Percentiles rank a stretch among this genome's conserved stretches.
Conservation (phyloP, 305 asterid species). For the Plantago lanceolata region DNA sequence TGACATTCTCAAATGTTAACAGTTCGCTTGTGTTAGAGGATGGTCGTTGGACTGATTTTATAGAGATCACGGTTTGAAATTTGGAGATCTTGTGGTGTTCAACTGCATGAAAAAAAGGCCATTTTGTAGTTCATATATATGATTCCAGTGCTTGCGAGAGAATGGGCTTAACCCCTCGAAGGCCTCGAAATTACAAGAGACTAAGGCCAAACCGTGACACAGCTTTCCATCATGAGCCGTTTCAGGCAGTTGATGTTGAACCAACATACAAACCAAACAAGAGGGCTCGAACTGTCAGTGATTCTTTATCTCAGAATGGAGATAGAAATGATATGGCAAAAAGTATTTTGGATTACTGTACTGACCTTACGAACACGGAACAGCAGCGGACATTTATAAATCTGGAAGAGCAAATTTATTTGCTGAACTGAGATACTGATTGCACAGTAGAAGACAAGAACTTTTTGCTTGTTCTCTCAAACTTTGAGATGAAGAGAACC, state of each 20-base stretch:
- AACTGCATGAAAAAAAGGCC: slow-evolving; percentile 21
- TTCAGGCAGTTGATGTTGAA: not conserved
- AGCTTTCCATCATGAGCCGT: slow-evolving; percentile 12
- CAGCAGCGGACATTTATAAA: not conserved
- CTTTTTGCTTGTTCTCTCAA: slow-evolving; percentile 28
- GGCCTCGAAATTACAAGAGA: slow-evolving; percentile 17
- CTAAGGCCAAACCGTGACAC: slow-evolving; percentile 2
- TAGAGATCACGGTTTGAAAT: slow-evolving; percentile 25
- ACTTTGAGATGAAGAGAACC: slow-evolving; percentile 30
- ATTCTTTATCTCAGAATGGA: slow-evolving; percentile 3
- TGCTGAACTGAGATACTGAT: slow-evolving; percentile 20
- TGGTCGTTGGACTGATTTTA: slow-evolving; percentile 45
- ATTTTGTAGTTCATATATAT: slow-evolving; percentile 32
- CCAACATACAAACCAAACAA: slow-evolving; percentile 13
- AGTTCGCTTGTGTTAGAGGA: slow-evolving; percentile 27
- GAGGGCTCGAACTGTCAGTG: slow-evolving; percentile 10
- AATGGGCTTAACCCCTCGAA: slow-evolving; percentile 11
- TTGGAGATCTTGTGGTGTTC: slow-evolving; percentile 28
- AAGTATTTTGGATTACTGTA: not conserved
- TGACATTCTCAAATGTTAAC: slow-evolving; percentile 21
- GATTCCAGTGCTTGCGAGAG: slow-evolving; percentile 27
- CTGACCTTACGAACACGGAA: slow-evolving; percentile 15
- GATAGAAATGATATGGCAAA: not conserved
- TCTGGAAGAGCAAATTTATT: slow-evolving; percentile 24
- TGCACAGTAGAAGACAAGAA: slow-evolving; percentile 24